Conservation (phyloP, 495 filamentous ascomycete species). For the Trichodelitschia bisporula region DNA sequence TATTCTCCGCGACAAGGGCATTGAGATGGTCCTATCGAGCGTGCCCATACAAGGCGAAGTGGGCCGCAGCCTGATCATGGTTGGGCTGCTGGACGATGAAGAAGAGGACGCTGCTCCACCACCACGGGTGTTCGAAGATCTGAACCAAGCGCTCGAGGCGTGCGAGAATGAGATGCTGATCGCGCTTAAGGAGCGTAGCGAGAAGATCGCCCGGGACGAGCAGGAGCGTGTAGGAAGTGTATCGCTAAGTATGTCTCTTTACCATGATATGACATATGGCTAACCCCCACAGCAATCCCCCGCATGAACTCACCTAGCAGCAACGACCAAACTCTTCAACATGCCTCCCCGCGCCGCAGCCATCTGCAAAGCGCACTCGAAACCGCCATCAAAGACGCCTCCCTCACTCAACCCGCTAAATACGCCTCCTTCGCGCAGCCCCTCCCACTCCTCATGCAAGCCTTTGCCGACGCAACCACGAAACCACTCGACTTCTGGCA, state of each 20-base stretch:
- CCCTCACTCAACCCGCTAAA: conserved; percentile 23
- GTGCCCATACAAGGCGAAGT: conserved; percentile 47
- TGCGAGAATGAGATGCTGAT: conserved; percentile 91
- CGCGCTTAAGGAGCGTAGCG: conserved; percentile 36
- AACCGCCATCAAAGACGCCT: conserved; percentile 14
- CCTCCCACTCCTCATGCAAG: conserved; percentile 71
- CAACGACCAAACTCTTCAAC: too few species aligned
- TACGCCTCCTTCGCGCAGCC: conserved; percentile 79
- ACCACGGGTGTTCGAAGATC: conserved; percentile 48
- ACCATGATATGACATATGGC: too few species aligned
- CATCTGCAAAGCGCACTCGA: conserved; percentile 56
- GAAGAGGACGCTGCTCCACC: conserved; percentile 34
- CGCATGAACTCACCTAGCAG: too few species aligned
- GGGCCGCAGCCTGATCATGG: conserved; percentile 50
- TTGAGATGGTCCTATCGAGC: conserved; percentile 61
- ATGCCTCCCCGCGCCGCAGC: conserved; percentile 41
- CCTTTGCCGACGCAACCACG: conserved; percentile 62
- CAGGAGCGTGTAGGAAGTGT: conserved; percentile 5
- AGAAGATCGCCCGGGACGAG: conserved; percentile 5
- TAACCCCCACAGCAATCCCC: too few species aligned
- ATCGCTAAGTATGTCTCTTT: too few species aligned
- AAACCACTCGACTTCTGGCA: conserved; percentile 93
- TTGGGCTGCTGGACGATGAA: conserved; percentile 42
- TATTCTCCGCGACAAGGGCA: conserved; percentile 41
- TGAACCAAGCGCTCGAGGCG: conserved; percentile 78